Evolutionary conservation across 257 asterid genomes (phyloP), one percentile per base, ranked within the genome.

Genomic region (Solanum lycopersicoides): DNA sequence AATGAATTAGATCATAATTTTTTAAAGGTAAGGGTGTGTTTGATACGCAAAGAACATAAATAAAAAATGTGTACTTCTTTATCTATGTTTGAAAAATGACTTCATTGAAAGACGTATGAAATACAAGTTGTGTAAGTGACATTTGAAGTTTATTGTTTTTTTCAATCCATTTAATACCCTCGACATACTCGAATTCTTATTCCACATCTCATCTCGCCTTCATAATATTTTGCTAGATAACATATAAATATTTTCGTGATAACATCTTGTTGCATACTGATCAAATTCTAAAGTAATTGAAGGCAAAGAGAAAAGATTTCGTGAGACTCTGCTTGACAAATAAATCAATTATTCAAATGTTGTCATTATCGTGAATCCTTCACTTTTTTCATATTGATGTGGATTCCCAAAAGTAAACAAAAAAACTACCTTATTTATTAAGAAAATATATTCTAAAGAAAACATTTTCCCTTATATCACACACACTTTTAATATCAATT

Each of bases 401-500:
- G 1, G 2, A 63, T 23, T 63, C 3, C 6, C 0, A 3, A 59
- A 59, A 3, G 1, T 59, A 59, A 59, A 59, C 12, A 59, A 56
- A 56, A 47, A 59, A 20, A 3, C 12, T 20, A 56, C 2, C 25
- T 59, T 7, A 7, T 0, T 59, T 59, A 59, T 20, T 1, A 59
- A 59, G 5, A 16, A 16, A 2, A 3, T 6, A 6, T 53, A 16
- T 18, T 20, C 2, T 0, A 20, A 7, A 63, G 7, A 63, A 10
- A 63, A 0, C 0, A 63, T n/a, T 63, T 23, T 1, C 7, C 3
- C 12, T 63, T 3, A 0, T 4, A 23, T 1, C 1, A 63, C 20
- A 59, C 1, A 8, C 5, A 3, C 0, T 59, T 0, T 9, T 23
- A 60, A n/a, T 10, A 0, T 11, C 0, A 0, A 63, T 63, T 63